Percentiles rank a stretch among this genome's conserved stretches.
phyloP scores from a whole-genome alignment of 805 yeast genomes.

The Barnettozyma sucrosica region DNA sequence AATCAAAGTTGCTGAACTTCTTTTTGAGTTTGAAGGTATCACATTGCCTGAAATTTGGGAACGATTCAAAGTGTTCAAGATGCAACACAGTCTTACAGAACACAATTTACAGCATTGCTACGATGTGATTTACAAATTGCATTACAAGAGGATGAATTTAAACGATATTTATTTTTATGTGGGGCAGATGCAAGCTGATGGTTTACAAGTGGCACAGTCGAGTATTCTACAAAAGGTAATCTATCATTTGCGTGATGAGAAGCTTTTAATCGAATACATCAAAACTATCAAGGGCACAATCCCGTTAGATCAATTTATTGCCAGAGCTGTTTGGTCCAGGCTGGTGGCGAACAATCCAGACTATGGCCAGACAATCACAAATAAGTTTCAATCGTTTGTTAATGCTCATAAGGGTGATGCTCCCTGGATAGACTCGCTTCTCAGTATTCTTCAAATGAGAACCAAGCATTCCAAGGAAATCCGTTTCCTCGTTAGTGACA shows the following conservation, averaged over 20 bases:
- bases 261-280: background rate
- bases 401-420: background rate
- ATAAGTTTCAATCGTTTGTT: background rate
- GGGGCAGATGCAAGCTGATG: constrained; percentile 9
- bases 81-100: background rate
- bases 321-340: constrained; percentile 8
- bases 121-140: constrained; percentile 7
- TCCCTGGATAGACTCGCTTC: constrained; percentile 8
- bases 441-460: constrained; percentile 1
- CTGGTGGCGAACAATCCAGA: constrained; percentile 2
- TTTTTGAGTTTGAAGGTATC: constrained; percentile 1
- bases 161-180: constrained; percentile 10
- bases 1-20: constrained; percentile 8
- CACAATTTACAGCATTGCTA: constrained; percentile 10
- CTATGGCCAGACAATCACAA: background rate
- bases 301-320: constrained; percentile 3
- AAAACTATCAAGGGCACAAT: background rate
- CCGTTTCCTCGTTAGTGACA: background rate
- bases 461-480: background rate
- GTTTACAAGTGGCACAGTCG: constrained; percentile 3
- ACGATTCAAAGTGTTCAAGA: constrained; percentile 3
- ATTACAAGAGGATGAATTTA: constrained; percentile 9
- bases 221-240: constrained; percentile 5
- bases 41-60: constrained; percentile 10
- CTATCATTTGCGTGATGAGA: background rate